Evolutionary conservation across 164 flowering plant species (phyloP), one percentile per base, ranked within the genome.

Genomic region (Kalanchoe fedtschenkoi): DNA sequence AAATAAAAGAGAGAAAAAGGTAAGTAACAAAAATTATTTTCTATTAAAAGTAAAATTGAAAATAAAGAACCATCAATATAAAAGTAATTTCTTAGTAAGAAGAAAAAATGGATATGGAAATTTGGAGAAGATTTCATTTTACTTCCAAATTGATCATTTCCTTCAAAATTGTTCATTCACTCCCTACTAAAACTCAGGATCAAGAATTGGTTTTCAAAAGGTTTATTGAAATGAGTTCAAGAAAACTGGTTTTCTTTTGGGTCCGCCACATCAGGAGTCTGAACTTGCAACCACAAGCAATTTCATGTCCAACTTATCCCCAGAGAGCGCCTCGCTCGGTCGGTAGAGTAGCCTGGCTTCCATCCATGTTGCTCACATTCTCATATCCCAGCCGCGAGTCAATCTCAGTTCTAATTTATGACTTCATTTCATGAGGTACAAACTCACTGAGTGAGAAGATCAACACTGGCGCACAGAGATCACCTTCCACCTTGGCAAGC

Each of bases 401-500:
- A 56, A 22, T 29, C 11, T 14, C 58, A 5, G 5, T 26, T 13
- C 58, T 26, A 30, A 24, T 44, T 21, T 39, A 11, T 39, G 28
- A 15, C 8, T 5, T 33, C 35, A 8, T 62, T 9, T 32, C 14
- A n/a, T 2, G n/a, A 26, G 33, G 15, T 57, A 28, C 26, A 35
- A 19, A 26, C 10, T 70, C 63, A 76, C 83, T 6, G 74, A 62
- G 72, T 69, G 7, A 72, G 72, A 69, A 79, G 77, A 62, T 76
- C 80, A 33, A 73, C 72, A 61, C 74, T 72, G 14, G 83, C 83
- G 19, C 62, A 62, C 1, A 44, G 54, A n/a, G 71, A 30, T 72
- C 83, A 73, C 30, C 78, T 80, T 72, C 80, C 83, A 14, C 73
- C 65, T 46, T 79, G 73, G 69, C 83, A 79, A 34, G 60, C 80